A percentile compares a stretch with the other conserved stretches of the same genome.
Evolutionary conservation across 108 stramenopile genomes (phyloP).

Genomic region (Discostella pseudostelligera): DNA sequence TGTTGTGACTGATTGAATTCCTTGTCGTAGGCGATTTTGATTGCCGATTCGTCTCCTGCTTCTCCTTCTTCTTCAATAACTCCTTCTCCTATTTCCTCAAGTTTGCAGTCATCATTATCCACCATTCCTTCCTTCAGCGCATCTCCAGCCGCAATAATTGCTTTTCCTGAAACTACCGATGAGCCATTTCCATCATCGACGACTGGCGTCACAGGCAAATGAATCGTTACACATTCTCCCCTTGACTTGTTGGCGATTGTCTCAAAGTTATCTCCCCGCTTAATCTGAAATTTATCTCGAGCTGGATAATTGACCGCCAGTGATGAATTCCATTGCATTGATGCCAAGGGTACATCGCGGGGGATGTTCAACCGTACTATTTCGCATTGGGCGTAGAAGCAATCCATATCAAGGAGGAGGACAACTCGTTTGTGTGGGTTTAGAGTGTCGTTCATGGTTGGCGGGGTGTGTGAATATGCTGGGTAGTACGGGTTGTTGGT

Average conservation of each 20-base stretch:
- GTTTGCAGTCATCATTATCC: too few relatives aligned
- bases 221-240: constrained; percentile 49
- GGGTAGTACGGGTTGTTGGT: too few relatives aligned
- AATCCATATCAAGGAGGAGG: constrained; percentile 86
- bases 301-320: constrained; percentile 88
- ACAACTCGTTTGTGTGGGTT: constrained; percentile 52
- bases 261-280: constrained; percentile 76
- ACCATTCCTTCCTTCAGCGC: too few relatives aligned
- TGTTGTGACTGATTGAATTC: constrained; percentile 56
- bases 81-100: constrained; percentile 2
- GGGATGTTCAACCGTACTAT: constrained; percentile 70
- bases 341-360: constrained; percentile 46
- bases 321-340: constrained; percentile 80
- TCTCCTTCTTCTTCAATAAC: constrained; percentile 7
- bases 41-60: neutral
- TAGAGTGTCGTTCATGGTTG: neutral
- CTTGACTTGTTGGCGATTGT: constrained; percentile 46
- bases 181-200: constrained; percentile 5
- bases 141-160: too few relatives aligned
- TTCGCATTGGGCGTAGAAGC: constrained; percentile 90
- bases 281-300: constrained; percentile 54
- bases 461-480: too few relatives aligned
- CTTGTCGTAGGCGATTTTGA: constrained; percentile 49
- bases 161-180: too few relatives aligned
- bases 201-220: constrained; percentile 50